Percentiles rank a stretch among this genome's conserved stretches.
These are phyloP conservation scores for Stephanocyclus meneghinianus DNA, from an alignment of 352 stramenopile species.

Conservation along the genomic window DNA sequence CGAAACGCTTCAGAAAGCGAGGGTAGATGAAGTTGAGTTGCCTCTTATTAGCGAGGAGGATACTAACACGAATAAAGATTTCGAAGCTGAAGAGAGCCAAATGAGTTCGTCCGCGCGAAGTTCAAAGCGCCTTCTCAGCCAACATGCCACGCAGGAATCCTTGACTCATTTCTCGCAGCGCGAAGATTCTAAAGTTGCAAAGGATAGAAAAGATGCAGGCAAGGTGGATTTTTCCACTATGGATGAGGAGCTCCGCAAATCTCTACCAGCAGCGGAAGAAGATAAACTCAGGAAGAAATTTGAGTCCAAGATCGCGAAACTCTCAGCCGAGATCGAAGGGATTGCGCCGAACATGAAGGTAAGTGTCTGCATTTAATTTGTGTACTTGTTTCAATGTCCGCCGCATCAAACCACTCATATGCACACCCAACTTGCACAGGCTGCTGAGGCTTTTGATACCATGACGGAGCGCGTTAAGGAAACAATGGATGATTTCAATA, in stretches of 20 bases:
- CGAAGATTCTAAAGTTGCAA: conserved; percentile 73
- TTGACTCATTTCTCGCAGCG: conserved; percentile 78
- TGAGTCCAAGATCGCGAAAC: conserved; percentile 82
- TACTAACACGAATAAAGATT: conserved; percentile 37
- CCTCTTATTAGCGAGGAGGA: conserved; percentile 76
- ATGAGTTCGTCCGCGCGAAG: conserved; percentile 26
- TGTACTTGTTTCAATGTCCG: background rate
- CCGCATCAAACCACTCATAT: conserved; percentile 8
- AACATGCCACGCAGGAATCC: conserved; percentile 62
- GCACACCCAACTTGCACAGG: conserved; percentile 45
- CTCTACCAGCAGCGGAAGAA: conserved; percentile 68
- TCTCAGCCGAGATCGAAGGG: conserved; percentile 86
- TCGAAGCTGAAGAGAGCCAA: conserved; percentile 36
- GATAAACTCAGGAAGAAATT: conserved; percentile 85
- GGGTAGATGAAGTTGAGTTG: conserved; percentile 92
- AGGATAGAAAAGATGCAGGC: conserved; percentile 70
- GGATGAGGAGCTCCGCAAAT: conserved; percentile 82
- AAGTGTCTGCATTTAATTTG: conserved; percentile 16
- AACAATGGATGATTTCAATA: conserved; percentile 77
- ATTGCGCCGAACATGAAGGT: conserved; percentile 98
- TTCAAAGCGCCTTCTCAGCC: conserved; percentile 22
- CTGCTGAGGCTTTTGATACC: conserved; percentile 92
- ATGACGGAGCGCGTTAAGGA: conserved; percentile 87
- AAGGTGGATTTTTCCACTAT: conserved; percentile 90
- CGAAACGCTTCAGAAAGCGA: conserved; percentile 92